Evolutionary conservation across 306 rosid species (phyloP).

Genomic region (Ammopiptanthus mongolicus): DNA sequence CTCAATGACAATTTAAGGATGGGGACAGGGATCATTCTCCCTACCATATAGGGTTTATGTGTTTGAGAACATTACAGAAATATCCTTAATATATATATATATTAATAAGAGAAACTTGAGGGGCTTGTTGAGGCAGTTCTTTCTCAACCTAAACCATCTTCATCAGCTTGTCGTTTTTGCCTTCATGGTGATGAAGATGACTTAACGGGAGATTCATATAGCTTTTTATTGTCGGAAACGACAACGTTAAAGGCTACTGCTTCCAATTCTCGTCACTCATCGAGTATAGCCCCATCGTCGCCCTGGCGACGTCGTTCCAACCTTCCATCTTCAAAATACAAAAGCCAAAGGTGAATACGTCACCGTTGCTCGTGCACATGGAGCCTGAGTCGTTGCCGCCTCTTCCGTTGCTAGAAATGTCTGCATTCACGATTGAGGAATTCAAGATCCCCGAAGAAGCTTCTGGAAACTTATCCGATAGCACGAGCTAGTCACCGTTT

Average conservation of each 20-base stretch:
- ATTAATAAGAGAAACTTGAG: no score
- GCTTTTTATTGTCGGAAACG: constrained; percentile 50
- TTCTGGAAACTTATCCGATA: constrained; percentile 45
- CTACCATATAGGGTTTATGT: no score
- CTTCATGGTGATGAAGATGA: constrained; percentile 31
- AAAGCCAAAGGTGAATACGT: constrained; percentile 60
- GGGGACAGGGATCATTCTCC: no score
- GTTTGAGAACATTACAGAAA: no score
- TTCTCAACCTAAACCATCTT: constrained; percentile 44
- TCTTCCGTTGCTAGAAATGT: constrained; percentile 64
- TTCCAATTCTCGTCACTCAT: constrained; percentile 39
- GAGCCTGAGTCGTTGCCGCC: constrained; percentile 85
- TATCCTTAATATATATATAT: no score
- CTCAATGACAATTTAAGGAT: no score
- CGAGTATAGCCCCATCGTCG: constrained; percentile 71
- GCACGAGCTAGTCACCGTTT: constrained; percentile 34
- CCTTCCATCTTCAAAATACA: constrained; percentile 69
- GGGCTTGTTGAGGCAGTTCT: constrained; percentile 21
- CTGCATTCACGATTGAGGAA: constrained; percentile 93
- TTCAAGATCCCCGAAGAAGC: constrained; percentile 87
- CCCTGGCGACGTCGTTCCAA: constrained; percentile 20
- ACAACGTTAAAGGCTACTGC: constrained; percentile 32
- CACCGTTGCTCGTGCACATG: constrained; percentile 52
- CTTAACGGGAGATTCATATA: constrained; percentile 64
- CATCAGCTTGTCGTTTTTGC: constrained; percentile 44